These are phyloP conservation scores for Boletales sp. DNA, from an alignment of 768 basidiomycete genomes.

Conservation along the genomic window DNA sequence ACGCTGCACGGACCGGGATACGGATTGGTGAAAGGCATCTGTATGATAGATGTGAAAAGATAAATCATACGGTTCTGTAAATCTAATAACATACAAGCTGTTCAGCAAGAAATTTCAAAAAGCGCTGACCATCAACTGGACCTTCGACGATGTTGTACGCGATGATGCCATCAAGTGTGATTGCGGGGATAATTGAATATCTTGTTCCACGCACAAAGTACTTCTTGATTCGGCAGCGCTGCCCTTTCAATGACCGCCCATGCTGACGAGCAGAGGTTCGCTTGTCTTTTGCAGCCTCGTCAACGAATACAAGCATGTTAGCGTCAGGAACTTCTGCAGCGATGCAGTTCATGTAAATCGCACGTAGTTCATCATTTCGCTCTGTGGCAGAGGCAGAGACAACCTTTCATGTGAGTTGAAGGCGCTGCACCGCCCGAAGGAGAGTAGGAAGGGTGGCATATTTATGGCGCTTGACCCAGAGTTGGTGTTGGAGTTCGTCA, in stretches of 20 bases:
- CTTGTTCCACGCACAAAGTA: constrained; percentile 9
- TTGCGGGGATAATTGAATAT: constrained; percentile 13
- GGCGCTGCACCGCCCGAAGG: neutral
- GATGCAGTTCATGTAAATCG: constrained; percentile 10
- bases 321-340: constrained; percentile 11
- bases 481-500: constrained; percentile 3
- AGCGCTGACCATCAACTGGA: constrained; percentile 1
- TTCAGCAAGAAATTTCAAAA: constrained; percentile 7
- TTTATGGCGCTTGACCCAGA: neutral
- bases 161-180: constrained; percentile 18
- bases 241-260: neutral
- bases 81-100: constrained; percentile 3
- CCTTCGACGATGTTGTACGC: constrained; percentile 17
- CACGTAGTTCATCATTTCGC: constrained; percentile 8
- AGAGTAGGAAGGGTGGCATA: constrained; percentile 3
- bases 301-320: constrained; percentile 20
- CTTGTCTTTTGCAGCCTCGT: constrained; percentile 16
- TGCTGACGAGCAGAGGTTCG: neutral
- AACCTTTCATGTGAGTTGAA: constrained; percentile 11
- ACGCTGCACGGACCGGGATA: neutral
- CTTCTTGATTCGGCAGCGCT: neutral
- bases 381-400: constrained; percentile 12
- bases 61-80: too few relatives aligned
- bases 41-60: neutral
- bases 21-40: neutral